These are phyloP conservation scores for Astragalus glycyphyllos DNA, from an alignment of 306 rosid species.

Conservation along the genomic window DNA sequence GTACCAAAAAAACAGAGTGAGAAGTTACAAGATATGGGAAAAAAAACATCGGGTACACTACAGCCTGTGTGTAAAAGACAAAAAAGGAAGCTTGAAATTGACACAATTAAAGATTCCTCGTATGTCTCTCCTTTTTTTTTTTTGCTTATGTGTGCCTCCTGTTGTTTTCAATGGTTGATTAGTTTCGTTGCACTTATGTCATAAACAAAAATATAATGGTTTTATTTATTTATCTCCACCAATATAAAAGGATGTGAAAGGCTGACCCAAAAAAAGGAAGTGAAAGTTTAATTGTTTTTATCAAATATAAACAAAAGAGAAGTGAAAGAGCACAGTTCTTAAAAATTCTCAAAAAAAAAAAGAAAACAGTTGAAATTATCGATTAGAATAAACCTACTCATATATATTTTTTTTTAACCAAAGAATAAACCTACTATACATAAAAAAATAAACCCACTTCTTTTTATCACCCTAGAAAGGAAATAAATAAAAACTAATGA, in stretches of 20 bases:
- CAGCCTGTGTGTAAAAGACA: constrained; percentile 26
- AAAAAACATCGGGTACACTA: constrained; percentile 1
- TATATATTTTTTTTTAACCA: not conserved
- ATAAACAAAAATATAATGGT: not conserved
- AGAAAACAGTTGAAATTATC: not conserved
- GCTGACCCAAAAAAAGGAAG: too few relatives aligned
- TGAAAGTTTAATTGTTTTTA: too few relatives aligned
- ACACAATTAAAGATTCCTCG: constrained; percentile 50
- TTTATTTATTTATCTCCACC: too few relatives aligned
- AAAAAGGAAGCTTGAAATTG: constrained; percentile 47
- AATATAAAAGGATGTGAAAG: not conserved
- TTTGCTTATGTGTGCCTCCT: not conserved
- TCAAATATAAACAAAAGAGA: not conserved
- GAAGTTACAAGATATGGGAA: too few relatives aligned
- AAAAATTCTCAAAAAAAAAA: not conserved
- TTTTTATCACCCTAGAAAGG: too few relatives aligned
- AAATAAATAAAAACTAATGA: not conserved
- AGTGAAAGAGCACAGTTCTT: not conserved
- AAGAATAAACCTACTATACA: too few relatives aligned
- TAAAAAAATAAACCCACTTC: too few relatives aligned
- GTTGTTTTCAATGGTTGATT: constrained; percentile 33
- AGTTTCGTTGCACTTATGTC: not conserved
- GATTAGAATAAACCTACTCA: not conserved
- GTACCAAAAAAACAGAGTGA: too few relatives aligned
- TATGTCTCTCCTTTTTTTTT: not conserved